Evolutionary conservation across 306 rosid genomes (phyloP).

Genomic region (Prunus dulcis): DNA sequence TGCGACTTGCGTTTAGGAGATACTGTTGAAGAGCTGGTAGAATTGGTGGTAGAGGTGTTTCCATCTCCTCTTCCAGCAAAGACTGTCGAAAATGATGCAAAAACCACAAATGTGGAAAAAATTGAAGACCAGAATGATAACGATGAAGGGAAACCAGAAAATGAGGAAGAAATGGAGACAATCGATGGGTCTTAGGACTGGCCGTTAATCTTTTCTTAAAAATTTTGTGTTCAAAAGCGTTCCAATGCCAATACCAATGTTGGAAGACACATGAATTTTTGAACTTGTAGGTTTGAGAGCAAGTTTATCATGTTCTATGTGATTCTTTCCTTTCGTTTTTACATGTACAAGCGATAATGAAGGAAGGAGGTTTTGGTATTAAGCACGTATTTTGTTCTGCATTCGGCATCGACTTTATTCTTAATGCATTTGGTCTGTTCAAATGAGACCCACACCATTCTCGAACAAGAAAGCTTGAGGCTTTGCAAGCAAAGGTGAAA

Average conservation of each 20-base stretch:
- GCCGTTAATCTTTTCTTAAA: neutral
- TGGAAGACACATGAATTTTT: neutral
- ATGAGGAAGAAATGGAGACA: conserved; percentile 32
- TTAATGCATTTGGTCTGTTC: neutral
- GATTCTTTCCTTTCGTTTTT: too few relatives aligned
- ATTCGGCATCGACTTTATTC: neutral
- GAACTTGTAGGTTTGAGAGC: neutral
- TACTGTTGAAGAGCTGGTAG: conserved; percentile 37
- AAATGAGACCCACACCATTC: neutral
- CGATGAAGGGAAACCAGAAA: conserved; percentile 13
- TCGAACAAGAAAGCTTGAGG: neutral
- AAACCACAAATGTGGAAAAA: conserved; percentile 10
- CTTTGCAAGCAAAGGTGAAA: neutral
- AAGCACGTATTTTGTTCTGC: neutral
- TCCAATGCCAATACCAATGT: neutral
- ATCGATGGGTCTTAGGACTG: conserved; percentile 18
- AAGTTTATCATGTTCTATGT: neutral
- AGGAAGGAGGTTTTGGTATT: too few relatives aligned
- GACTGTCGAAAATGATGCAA: conserved; percentile 22
- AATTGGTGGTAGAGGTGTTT: conserved; percentile 47
- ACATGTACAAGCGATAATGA: too few relatives aligned
- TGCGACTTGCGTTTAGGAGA: conserved; percentile 45
- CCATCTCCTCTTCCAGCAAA: conserved; percentile 30
- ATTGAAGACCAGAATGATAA: conserved; percentile 16
- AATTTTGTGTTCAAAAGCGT: neutral